Base-by-base conservation (phyloP, 768 basidiomycete genomes). In the Serendipita sp. region DNA sequence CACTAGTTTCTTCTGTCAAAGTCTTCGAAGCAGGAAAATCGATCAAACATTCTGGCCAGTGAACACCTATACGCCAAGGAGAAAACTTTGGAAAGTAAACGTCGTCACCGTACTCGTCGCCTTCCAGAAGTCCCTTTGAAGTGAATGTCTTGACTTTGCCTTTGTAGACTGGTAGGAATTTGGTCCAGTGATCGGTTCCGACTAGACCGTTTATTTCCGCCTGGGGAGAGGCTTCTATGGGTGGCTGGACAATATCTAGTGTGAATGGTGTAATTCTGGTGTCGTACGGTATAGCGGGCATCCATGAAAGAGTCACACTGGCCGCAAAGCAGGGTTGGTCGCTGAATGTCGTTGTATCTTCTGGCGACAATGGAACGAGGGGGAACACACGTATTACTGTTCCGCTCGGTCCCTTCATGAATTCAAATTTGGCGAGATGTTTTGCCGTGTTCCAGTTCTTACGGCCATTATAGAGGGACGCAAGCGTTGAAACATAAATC, bases 361-460 rank as follows among this genome's bases (percentile, higher is more conserved):
- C 48, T 5, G 48, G 48, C n/a, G 18, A 18, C n/a, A 35, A 30
- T 11, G 54, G 32, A 16, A 32, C 16, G 4, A 48, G 66, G 18
- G 64, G 64, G 45, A 38, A 67, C 7, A 66, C 66, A 18, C 63
- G 45, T 45, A 67, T 65, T n/a, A 56, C 35, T 18, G 48, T 56
- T 18, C 48, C 48, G 16, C 32, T 45, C 16, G 47, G n/a, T 8
- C 16, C 30, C 51, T 45, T 45, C 13, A 63, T 68, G 65, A 68
- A 68, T 37, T 35, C 53, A 47, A 68, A 68, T 35, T 48, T 46
- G 5, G 67, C 67, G 30, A 64, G 58, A 18, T 68, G 66, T 47
- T 68, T 68, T 11, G 66, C 51, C n/a, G 56, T 60, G 44, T 68
- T 68, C 67, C 67, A 68, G 54, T 66, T 68, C 7, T 37, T 51